Evolutionary conservation across 164 flowering plant species (phyloP).

Genomic region (Nymphaea thermarum): DNA sequence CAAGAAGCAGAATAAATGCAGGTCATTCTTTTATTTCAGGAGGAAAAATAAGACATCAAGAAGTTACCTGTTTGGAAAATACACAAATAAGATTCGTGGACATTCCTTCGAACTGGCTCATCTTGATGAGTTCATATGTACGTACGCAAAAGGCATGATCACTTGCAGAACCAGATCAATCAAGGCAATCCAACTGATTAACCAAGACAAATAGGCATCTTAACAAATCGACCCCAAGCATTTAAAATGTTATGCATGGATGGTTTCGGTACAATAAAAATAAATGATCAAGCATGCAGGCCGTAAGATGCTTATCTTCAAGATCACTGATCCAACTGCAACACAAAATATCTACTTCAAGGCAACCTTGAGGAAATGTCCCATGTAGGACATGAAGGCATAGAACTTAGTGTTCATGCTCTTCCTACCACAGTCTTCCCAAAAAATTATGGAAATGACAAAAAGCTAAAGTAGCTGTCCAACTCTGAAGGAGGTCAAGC

Average conservation of each 20-base stretch:
- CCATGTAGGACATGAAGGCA: no score
- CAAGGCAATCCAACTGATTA: background rate
- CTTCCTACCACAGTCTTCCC: no score
- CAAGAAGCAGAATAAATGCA: background rate
- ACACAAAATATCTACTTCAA: background rate
- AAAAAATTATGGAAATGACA: no score
- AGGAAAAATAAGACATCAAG: background rate
- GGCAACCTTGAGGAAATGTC: no score
- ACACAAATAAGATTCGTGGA: conserved; percentile 76
- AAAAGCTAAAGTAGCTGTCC: no score
- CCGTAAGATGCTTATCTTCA: conserved; percentile 92
- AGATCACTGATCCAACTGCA: conserved; percentile 89
- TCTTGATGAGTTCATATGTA: conserved; percentile 91
- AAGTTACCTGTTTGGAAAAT: conserved; percentile 84
- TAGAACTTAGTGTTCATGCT: no score
- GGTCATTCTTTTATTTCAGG: background rate
- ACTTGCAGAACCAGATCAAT: background rate
- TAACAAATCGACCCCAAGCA: conserved; percentile 88
- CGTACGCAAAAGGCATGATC: background rate
- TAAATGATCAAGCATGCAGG: conserved; percentile 89
- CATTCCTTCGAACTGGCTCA: conserved; percentile 78
- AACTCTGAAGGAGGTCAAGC: no score
- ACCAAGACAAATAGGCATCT: conserved; percentile 21
- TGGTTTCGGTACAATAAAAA: conserved; percentile 79
- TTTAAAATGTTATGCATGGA: conserved; percentile 89